phyloP scores from a whole-genome alignment of 192 early-diverging fungal genomes.

The Entomortierella beljakovae region DNA sequence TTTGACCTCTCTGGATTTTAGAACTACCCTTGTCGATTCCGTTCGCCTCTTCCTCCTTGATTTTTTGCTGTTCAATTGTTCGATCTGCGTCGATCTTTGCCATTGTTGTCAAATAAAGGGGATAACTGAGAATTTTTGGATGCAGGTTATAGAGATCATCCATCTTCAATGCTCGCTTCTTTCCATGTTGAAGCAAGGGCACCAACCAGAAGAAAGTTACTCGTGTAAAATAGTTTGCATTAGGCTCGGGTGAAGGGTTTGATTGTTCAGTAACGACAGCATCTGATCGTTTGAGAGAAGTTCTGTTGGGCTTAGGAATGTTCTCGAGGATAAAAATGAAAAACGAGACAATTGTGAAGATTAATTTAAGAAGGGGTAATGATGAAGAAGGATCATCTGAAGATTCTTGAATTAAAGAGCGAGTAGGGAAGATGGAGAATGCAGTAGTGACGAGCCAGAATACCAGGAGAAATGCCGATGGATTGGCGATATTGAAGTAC shows the following conservation, averaged over 20 bases:
- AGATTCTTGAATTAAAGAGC: conserved; percentile 12
- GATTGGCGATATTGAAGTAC: conserved; percentile 29
- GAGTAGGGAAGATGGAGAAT: conserved; percentile 21
- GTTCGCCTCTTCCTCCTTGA: not conserved
- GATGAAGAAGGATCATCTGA: conserved; percentile 14
- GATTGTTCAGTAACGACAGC: not conserved
- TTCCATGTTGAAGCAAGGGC: conserved; percentile 45
- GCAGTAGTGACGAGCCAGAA: conserved; percentile 20
- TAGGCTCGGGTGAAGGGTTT: conserved; percentile 37
- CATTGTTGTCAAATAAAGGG: conserved; percentile 24
- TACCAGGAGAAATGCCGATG: conserved; percentile 5
- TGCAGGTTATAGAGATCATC: conserved; percentile 42
- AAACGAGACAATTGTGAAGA: conserved; percentile 25
- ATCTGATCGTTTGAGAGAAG: conserved; percentile 36
- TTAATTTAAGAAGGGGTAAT: conserved; percentile 14
- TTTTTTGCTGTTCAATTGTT: conserved; percentile 2
- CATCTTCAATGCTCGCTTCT: conserved; percentile 22
- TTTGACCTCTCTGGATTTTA: not conserved
- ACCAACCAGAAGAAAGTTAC: conserved; percentile 54
- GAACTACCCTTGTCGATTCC: not conserved
- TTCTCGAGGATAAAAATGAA: conserved; percentile 21
- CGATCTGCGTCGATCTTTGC: conserved; percentile 34
- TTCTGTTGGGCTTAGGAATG: conserved; percentile 5
- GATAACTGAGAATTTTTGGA: conserved; percentile 34
- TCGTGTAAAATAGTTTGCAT: conserved; percentile 33